Evolutionary conservation across 2,329 filamentous ascomycete genomes (phyloP), one percentile per base, ranked within the genome.

Genomic region (Talaromyces piceae): DNA sequence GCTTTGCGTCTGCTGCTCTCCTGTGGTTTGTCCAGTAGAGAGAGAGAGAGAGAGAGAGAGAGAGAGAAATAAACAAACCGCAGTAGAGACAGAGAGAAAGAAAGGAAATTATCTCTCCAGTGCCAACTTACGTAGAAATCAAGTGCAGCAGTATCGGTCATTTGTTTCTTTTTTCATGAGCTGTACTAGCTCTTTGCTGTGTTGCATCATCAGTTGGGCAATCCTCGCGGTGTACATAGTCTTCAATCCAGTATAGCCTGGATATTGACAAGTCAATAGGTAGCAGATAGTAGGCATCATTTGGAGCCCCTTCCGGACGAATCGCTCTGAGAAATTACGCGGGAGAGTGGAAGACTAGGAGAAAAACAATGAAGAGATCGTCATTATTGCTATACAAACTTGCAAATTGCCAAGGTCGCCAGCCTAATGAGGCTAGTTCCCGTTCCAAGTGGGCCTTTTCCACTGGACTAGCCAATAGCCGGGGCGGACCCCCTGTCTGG

Each of bases 1-100:
- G 63, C 8, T 50, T 68, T 41, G 62, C 63, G n/a, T 63, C 62
- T 1, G 55, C 66, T n/a, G 66, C 60, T 23, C 59, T 67, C 5
- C 56, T 70, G 39, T 57, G 62, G 41, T 66, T 65, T 51, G 53
- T 69, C 5, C 59, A 56, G 18, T 55, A 63, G 56, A 20, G 16
- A 4, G 12, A 20, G 11, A 3, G 33, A 7, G 16, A n/a, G n/a
- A n/a, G n/a, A n/a, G n/a, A n/a, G n/a, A n/a, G n/a, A n/a, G n/a
- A n/a, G n/a, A n/a, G n/a, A n/a, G n/a, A n/a, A n/a, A n/a, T n/a
- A n/a, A n/a, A n/a, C n/a, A n/a, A n/a, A n/a, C n/a, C n/a, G n/a
- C n/a, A n/a, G n/a, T n/a, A n/a, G n/a, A n/a, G n/a, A n/a, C n/a
- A n/a, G n/a, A n/a, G n/a, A n/a, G n/a, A n/a, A n/a, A n/a, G n/a